phyloP scores from a whole-genome alignment of 75 land plant genomes.

The Adiantum capillusveneris region DNA sequence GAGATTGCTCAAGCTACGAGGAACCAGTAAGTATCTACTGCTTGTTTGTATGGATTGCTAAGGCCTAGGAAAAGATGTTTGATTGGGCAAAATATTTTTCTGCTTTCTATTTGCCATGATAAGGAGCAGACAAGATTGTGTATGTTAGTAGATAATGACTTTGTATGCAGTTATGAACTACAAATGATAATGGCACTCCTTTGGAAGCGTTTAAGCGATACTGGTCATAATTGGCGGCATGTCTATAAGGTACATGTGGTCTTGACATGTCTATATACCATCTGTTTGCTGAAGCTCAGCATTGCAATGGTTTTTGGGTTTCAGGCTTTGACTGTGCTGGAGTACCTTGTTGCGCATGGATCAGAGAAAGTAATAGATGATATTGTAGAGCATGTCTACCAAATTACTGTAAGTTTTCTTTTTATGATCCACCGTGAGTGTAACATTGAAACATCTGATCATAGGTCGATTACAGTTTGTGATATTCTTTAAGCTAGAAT shows the following conservation, averaged over 20 bases:
- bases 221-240: conserved; percentile 80
- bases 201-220: conserved; percentile 70
- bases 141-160: too few species aligned
- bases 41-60: too few species aligned
- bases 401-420: conserved; percentile 16
- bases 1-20: conserved; percentile 92
- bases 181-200: conserved; percentile 71
- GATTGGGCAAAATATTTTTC: too few species aligned
- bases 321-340: conserved; percentile 73
- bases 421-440: too few species aligned
- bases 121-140: too few species aligned
- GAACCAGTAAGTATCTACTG: conserved; percentile 81
- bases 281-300: too few species aligned
- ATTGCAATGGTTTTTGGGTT: conserved; percentile 6
- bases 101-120: too few species aligned
- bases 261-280: too few species aligned
- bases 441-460: too few species aligned
- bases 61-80: too few species aligned
- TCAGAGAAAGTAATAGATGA: conserved; percentile 29
- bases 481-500: too few species aligned
- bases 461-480: too few species aligned
- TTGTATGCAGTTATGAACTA: conserved; percentile 50
- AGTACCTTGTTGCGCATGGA: conserved; percentile 37
- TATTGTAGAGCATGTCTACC: conserved; percentile 20
- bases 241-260: conserved; percentile 68